Evolutionary conservation across 83 land plant species (phyloP), one percentile per base, ranked within the genome.

Genomic region (Picea mariana): DNA sequence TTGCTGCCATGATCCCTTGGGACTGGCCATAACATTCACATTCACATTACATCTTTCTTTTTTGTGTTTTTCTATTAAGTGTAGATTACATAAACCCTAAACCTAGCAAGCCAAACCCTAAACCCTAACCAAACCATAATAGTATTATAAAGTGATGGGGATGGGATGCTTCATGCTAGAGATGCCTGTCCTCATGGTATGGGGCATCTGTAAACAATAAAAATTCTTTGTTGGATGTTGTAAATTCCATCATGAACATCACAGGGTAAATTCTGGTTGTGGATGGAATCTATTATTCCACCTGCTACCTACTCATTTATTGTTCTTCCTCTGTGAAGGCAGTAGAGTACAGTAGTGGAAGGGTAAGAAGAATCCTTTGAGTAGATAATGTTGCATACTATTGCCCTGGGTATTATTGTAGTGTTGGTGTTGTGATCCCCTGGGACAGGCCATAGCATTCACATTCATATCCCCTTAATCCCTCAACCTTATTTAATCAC

Each of bases 361-460:
- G 49, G 47, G 47, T 44, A 38, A 17, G 18, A 38, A 34, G 1
- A 8, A 18, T 21, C 47, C 75, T 69, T 47, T 21, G 17, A 5
- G 47, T 2, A 20, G 75, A 6, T 18, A 47, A 38, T 12, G 75
- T 69, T 69, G 38, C 38, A 69, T 69, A 38, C 75, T 69, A 69
- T 69, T 34, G 75, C 75, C 75, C 75, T 38, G 75, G 75, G 75
- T 69, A 34, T 55, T 52, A 8, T 15, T 34, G 75, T 11, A n/a
- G 75, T n/a, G 44, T 69, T 17, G 47, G n/a, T 69, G 47, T 47
- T 17, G 38, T 69, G 42, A 69, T 34, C 47, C 47, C 18, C 6
- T 69, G 75, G 75, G 75, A 69, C 20, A 38, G 75, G 75, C 75
- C 75, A 38, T 69, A 69, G 38, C 75, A 34, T 5, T 68, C 44